A percentile compares a stretch with the other conserved stretches of the same genome.
Conservation (phyloP, 306 rosid genomes). For the Oemleria cerasiformis region DNA sequence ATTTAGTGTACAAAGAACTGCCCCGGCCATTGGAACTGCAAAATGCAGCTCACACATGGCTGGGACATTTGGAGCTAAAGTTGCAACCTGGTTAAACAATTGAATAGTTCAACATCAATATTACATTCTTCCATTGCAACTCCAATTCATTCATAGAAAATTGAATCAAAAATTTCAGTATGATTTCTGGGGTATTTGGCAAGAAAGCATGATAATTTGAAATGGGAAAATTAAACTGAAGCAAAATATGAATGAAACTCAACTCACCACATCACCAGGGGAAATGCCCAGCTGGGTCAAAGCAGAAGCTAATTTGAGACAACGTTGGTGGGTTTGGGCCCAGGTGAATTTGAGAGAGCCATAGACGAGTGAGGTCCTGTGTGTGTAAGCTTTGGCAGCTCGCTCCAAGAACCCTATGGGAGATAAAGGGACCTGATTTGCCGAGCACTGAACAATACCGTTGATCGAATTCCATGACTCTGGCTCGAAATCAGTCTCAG, state of each 20-base stretch:
- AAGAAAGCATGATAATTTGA: neutral
- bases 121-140: neutral
- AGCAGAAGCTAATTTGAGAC: constrained; percentile 69
- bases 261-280: constrained; percentile 69
- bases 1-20: constrained; percentile 69
- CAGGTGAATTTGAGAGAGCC: constrained; percentile 53
- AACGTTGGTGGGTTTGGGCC: constrained; percentile 66
- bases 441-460: constrained; percentile 61
- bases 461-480: constrained; percentile 59
- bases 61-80: constrained; percentile 72
- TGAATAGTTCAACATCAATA: neutral
- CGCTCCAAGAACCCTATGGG: constrained; percentile 74
- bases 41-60: constrained; percentile 96
- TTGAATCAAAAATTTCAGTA: neutral
- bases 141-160: neutral
- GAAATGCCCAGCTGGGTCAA: constrained; percentile 64
- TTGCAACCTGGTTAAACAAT: constrained; percentile 64
- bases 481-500: constrained; percentile 10
- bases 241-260: neutral
- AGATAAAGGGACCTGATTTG: constrained; percentile 65
- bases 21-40: constrained; percentile 93
- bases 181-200: neutral
- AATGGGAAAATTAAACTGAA: neutral
- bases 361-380: constrained; percentile 58
- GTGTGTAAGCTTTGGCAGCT: constrained; percentile 58